Conservation (phyloP, 2,329 filamentous ascomycete genomes). For the Diaporthe sp. region DNA sequence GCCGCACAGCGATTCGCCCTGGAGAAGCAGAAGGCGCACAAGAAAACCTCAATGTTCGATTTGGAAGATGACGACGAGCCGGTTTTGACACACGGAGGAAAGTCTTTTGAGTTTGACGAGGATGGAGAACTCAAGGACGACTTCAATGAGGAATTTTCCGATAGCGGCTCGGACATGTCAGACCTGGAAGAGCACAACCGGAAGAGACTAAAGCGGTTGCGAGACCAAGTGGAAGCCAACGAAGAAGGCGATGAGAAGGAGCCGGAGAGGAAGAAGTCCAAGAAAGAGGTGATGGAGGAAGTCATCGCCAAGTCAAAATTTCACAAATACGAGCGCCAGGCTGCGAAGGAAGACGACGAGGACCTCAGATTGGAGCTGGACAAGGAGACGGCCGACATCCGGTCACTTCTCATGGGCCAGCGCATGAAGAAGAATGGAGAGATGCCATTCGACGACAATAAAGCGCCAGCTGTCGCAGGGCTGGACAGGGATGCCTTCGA, state of each 20-base stretch:
- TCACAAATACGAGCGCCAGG: constrained; percentile 94
- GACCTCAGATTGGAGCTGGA: constrained; percentile 88
- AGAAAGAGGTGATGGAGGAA: constrained; percentile 98
- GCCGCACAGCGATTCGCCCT: constrained; percentile 91
- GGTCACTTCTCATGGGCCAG: constrained; percentile 75
- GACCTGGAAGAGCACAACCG: constrained; percentile 60
- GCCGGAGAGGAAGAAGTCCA: constrained; percentile 91
- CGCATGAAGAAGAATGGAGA: constrained; percentile 49
- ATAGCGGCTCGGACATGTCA: constrained; percentile 69
- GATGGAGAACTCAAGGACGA: constrained; percentile 73
- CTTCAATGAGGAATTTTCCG: constrained; percentile 78
- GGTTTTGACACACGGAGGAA: constrained; percentile 86
- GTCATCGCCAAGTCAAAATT: constrained; percentile 97
- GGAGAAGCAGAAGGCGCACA: constrained; percentile 85
- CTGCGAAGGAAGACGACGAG: constrained; percentile 92
- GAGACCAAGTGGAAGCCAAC: constrained; percentile 57
- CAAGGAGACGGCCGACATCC: constrained; percentile 83
- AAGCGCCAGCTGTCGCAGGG: constrained; percentile 50
- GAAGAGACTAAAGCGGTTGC: constrained; percentile 69
- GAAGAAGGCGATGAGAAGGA: constrained; percentile 65
- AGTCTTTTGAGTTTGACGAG: constrained; percentile 77
- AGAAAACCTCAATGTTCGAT: constrained; percentile 87
- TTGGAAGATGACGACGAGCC: constrained; percentile 83
- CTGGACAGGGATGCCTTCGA: constrained; percentile 80
- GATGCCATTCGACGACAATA: constrained; percentile 44